phyloP scores from a whole-genome alignment of 2,329 filamentous ascomycete genomes.

The Cladosporium austrohemisphaericum region DNA sequence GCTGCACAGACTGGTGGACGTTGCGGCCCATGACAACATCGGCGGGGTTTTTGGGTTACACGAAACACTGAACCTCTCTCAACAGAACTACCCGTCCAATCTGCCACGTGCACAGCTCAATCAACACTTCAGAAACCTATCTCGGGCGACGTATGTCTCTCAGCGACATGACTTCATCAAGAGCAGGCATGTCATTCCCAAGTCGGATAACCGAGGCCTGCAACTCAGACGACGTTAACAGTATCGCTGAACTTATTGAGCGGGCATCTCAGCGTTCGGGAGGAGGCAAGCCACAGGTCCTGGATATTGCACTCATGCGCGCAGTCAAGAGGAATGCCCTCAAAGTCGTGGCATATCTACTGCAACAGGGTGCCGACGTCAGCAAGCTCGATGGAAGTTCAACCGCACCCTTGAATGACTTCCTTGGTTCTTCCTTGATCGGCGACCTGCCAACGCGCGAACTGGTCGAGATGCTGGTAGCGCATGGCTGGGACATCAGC shows the following conservation, averaged over 20 bases:
- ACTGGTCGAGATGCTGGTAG: not conserved
- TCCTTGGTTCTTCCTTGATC: no score
- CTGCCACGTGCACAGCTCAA: no score
- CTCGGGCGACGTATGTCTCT: no score
- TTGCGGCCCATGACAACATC: no score
- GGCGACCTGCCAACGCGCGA: not conserved
- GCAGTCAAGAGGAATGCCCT: not conserved
- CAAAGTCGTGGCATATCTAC: not conserved
- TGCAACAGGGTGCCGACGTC: not conserved
- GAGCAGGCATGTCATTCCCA: no score
- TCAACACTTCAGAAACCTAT: no score
- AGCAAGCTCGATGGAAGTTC: not conserved
- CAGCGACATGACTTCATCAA: no score
- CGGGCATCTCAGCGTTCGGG: not conserved
- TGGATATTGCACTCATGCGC: not conserved
- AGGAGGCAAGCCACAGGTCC: not conserved
- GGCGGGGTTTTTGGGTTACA: no score
- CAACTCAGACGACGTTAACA: not conserved
- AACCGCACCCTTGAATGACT: not conserved
- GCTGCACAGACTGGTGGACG: no score
- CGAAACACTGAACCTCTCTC: no score
- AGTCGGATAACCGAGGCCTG: not conserved
- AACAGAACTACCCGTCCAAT: no score
- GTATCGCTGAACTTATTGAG: not conserved
- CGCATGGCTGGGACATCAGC: not conserved